A percentile compares a stretch with the other conserved stretches of the same genome.
Conservation (phyloP, 371 early-diverging fungal species). For the Basidiobolus meristosporus region DNA sequence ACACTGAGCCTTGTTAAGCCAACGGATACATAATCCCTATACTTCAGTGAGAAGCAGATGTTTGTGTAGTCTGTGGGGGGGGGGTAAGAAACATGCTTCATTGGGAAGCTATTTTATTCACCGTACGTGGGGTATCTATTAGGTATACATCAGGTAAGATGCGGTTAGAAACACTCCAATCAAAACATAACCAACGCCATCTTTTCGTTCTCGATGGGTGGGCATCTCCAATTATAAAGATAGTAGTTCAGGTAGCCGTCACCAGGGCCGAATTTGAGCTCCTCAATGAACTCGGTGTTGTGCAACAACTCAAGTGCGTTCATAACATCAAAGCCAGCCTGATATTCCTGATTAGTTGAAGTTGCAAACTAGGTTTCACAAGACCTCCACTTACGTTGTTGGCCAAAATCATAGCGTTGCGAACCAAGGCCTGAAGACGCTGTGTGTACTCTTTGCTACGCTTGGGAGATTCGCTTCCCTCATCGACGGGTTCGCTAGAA, state of each 20-base stretch:
- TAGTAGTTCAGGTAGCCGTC: constrained; percentile 90
- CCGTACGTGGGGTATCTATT: too few species aligned
- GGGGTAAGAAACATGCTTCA: too few species aligned
- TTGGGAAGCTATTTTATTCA: too few species aligned
- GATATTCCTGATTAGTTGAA: not conserved
- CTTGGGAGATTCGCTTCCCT: constrained; percentile 15
- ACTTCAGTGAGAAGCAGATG: too few species aligned
- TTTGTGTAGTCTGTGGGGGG: too few species aligned
- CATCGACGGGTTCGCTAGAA: constrained; percentile 13
- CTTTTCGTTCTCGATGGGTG: constrained; percentile 35
- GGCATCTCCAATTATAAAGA: constrained; percentile 83
- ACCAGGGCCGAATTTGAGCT: constrained; percentile 80
- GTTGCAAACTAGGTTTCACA: not conserved
- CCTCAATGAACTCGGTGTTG: constrained; percentile 47
- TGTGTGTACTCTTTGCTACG: constrained; percentile 17
- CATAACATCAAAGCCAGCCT: constrained; percentile 67
- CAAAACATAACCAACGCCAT: constrained; percentile 79
- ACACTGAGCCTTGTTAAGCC: too few species aligned
- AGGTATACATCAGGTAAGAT: not conserved
- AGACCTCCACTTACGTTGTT: constrained; percentile 20
- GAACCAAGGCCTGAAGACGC: constrained; percentile 34
- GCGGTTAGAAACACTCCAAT: not conserved
- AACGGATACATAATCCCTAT: too few species aligned
- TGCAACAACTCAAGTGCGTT: constrained; percentile 83
- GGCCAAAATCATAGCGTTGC: constrained; percentile 63